A percentile compares a stretch with the other conserved stretches of the same genome.
phyloP scores from a whole-genome alignment of 768 basidiomycete species.

The Naganishia vaughanmartiniae region DNA sequence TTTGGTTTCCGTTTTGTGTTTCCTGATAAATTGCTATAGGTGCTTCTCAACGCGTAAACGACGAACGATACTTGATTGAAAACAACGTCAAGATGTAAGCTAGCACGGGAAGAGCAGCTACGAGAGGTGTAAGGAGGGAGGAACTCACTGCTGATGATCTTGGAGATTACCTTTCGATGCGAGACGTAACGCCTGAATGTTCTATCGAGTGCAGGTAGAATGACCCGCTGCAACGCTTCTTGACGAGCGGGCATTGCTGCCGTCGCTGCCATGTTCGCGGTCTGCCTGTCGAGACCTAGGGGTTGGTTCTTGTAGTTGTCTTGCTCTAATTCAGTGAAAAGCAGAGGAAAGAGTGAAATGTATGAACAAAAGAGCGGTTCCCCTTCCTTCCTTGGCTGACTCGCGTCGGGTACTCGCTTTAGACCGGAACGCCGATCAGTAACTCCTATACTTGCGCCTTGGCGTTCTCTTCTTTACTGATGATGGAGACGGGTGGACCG shows the following conservation, averaged over 20 bases:
- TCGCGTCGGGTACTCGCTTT: no score
- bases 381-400: no score
- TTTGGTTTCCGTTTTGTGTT: neutral
- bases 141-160: conserved; percentile 8
- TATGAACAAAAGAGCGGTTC: no score
- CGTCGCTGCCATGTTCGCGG: neutral
- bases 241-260: conserved; percentile 14
- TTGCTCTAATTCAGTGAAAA: no score
- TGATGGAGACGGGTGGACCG: no score
- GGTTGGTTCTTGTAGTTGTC: no score
- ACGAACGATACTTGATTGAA: conserved; percentile 5
- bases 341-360: no score
- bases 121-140: neutral
- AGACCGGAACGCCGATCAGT: no score
- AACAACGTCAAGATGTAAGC: neutral
- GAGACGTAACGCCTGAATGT: neutral
- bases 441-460: no score
- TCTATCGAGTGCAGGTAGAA: neutral
- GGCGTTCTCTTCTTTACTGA: no score
- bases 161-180: neutral
- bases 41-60: conserved; percentile 20
- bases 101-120: neutral
- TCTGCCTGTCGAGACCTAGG: no score
- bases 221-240: conserved; percentile 13
- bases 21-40: conserved; percentile 14